A percentile compares a stretch with the other conserved stretches of the same genome.
Evolutionary conservation across 371 early-diverging fungal species (phyloP).

Genomic region (Polyrhizophydium stewartii): DNA sequence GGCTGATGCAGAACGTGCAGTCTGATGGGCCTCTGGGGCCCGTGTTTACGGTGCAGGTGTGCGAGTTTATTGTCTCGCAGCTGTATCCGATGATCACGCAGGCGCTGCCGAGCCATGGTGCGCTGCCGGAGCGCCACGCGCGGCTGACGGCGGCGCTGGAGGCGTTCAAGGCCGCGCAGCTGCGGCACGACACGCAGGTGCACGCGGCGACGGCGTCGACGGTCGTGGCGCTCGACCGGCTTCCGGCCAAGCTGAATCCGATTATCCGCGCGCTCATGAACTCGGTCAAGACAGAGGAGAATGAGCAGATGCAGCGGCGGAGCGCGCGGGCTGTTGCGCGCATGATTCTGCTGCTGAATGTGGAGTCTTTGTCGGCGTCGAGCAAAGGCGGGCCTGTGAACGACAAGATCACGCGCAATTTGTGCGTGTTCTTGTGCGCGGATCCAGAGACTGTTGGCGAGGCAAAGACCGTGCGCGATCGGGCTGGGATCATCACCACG

Average conservation of each 20-base stretch:
- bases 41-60: constrained; percentile 57
- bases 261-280: constrained; percentile 86
- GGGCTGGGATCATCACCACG: constrained; percentile 41
- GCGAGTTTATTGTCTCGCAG: constrained; percentile 45
- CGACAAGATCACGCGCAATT: constrained; percentile 84
- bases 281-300: constrained; percentile 76
- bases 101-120: not conserved
- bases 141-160: constrained; percentile 3
- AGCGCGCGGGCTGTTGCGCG: constrained; percentile 40
- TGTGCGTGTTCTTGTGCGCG: constrained; percentile 79
- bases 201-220: constrained; percentile 80
- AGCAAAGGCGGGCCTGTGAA: constrained; percentile 31
- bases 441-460: constrained; percentile 71
- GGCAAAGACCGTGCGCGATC: constrained; percentile 2
- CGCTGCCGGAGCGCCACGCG: constrained; percentile 1
- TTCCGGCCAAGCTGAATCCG: constrained; percentile 82
- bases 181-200: constrained; percentile 54
- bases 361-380: not conserved
- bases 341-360: constrained; percentile 22
- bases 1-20: not conserved
- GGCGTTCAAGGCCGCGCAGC: constrained; percentile 9
- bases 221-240: constrained; percentile 66
- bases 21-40: constrained; percentile 43
- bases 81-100: constrained; percentile 12
- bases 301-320: constrained; percentile 61